Evolutionary conservation across 768 basidiomycete species (phyloP).

Genomic region (Suillus brevipes): DNA sequence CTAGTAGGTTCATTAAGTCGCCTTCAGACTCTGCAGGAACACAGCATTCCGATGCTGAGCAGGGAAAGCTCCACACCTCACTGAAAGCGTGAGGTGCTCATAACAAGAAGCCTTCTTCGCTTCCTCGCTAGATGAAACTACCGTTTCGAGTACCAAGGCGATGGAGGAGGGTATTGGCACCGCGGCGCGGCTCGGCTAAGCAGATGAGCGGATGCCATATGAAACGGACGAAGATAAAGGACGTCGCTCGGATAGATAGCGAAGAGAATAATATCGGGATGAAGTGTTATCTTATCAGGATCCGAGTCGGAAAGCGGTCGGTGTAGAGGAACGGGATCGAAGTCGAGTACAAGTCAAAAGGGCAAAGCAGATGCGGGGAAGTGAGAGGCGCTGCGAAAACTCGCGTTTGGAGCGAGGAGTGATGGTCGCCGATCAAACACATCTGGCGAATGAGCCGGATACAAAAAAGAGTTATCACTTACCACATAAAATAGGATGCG

Average conservation of each 20-base stretch:
- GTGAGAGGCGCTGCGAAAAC: conserved; percentile 1
- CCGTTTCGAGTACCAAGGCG: background rate
- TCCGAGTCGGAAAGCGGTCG: background rate
- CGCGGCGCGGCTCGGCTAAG: conserved; percentile 7
- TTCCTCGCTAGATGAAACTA: conserved; percentile 1
- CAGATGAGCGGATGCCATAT: background rate
- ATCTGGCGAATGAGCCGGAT: conserved; percentile 1
- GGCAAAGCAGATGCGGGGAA: background rate
- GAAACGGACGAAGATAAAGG: background rate
- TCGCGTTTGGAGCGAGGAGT: conserved; percentile 5
- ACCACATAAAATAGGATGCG: conserved; percentile 7
- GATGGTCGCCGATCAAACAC: conserved; percentile 1
- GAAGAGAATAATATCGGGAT: background rate
- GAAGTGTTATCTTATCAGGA: background rate
- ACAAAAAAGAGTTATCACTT: conserved; percentile 5
- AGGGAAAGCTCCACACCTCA: conserved; percentile 6
- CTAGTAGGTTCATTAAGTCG: background rate
- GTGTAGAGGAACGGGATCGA: background rate
- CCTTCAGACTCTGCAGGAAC: background rate
- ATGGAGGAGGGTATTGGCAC: background rate
- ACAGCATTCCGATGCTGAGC: conserved; percentile 4
- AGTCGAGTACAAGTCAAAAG: background rate
- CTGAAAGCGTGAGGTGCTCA: background rate
- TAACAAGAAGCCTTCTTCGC: conserved; percentile 1
- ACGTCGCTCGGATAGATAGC: conserved; percentile 1